Percentiles rank a stretch among this genome's conserved stretches.
Evolutionary conservation across 768 basidiomycete genomes (phyloP).

Genomic region (Trametes cinnabarina): DNA sequence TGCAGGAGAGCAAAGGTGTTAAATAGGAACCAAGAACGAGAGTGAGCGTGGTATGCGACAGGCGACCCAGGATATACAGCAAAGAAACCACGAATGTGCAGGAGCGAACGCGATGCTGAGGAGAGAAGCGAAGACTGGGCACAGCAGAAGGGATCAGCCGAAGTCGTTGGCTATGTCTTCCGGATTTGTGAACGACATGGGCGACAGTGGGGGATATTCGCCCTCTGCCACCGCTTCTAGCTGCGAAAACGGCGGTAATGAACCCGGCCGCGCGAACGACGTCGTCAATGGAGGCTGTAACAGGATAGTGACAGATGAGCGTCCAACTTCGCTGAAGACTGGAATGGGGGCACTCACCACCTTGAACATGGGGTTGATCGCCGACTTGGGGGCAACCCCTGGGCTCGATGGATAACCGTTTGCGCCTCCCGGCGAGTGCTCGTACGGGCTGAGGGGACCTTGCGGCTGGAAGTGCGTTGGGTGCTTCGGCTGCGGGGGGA

Average conservation of each 20-base stretch:
- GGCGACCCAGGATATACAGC: slow-evolving; percentile 15
- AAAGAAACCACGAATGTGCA: slow-evolving; percentile 4
- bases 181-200: slow-evolving; percentile 66
- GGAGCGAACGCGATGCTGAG: neutral
- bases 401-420: slow-evolving; percentile 62
- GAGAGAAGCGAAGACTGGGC: neutral
- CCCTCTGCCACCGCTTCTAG: slow-evolving; percentile 82
- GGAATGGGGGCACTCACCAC: slow-evolving; percentile 57
- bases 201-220: slow-evolving; percentile 68
- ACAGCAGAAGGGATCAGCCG: slow-evolving; percentile 21
- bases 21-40: slow-evolving; percentile 25
- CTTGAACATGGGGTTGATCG: slow-evolving; percentile 87
- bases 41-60: slow-evolving; percentile 18
- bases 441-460: slow-evolving; percentile 43
- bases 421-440: slow-evolving; percentile 44
- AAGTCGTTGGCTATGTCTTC: slow-evolving; percentile 39
- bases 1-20: slow-evolving; percentile 16
- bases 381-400: slow-evolving; percentile 58
- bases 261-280: slow-evolving; percentile 25
- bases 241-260: slow-evolving; percentile 76
- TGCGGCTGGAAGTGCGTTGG: slow-evolving; percentile 38
- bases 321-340: neutral
- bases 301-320: neutral
- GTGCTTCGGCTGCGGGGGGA: slow-evolving; percentile 28
- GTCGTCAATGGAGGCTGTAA: slow-evolving; percentile 24